A percentile compares a stretch with the other conserved stretches of the same genome.
These are phyloP conservation scores for Dothidotthia symphoricarpi DNA, from an alignment of 2,329 filamentous ascomycete genomes.

Conservation along the genomic window DNA sequence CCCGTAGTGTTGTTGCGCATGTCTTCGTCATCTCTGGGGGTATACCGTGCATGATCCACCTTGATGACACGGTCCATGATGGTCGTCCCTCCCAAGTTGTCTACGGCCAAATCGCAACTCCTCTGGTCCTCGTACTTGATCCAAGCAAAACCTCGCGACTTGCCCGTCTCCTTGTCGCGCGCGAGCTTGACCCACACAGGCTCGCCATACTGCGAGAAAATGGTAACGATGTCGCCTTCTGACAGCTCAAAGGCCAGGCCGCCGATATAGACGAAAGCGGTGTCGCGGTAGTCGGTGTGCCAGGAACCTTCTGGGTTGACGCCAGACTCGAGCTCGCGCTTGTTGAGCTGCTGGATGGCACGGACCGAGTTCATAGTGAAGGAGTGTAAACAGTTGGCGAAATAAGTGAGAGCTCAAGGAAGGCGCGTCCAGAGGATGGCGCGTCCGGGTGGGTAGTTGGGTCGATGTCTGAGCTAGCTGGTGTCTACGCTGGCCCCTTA, in stretches of 20 bases:
- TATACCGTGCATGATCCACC: constrained; percentile 93
- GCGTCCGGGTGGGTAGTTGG: neutral
- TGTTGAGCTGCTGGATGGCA: constrained; percentile 88
- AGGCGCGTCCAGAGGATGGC: constrained; percentile 4
- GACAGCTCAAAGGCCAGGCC: constrained; percentile 88
- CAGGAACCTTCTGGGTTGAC: constrained; percentile 85
- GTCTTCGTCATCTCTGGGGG: constrained; percentile 73
- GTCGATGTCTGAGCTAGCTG: neutral
- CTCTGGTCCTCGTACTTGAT: constrained; percentile 98
- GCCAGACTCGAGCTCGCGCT: constrained; percentile 87
- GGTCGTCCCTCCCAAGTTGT: constrained; percentile 86
- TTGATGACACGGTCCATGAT: constrained; percentile 76
- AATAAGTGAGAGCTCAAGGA: constrained; percentile 5
- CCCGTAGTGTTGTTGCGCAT: constrained; percentile 62
- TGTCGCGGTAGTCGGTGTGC: constrained; percentile 97
- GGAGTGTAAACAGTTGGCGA: neutral
- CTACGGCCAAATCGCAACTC: constrained; percentile 91
- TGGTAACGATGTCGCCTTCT: constrained; percentile 92
- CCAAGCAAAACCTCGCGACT: constrained; percentile 91
- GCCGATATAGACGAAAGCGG: constrained; percentile 94
- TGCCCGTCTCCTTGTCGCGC: constrained; percentile 94
- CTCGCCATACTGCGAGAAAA: constrained; percentile 96
- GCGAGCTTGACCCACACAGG: constrained; percentile 89
- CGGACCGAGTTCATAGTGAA: constrained; percentile 85
- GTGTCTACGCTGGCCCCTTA: too few relatives aligned